Evolutionary conservation across 139 green algal species (phyloP), one percentile per base, ranked within the genome.

Genomic region (Coelastrella sp.): DNA sequence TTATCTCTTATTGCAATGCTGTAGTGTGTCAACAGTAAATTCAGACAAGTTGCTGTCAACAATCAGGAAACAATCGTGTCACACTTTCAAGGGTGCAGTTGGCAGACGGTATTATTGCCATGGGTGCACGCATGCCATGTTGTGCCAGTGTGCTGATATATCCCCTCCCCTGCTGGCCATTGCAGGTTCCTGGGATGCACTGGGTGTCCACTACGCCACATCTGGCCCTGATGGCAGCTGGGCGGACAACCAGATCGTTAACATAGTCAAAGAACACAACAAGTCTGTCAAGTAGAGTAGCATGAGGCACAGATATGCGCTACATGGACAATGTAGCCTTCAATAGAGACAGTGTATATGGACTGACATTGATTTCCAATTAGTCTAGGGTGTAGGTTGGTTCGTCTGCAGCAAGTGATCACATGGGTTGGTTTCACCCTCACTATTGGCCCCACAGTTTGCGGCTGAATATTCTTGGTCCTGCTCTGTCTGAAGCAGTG

Each of bases 191-290:
- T 91, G 87, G 87, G 87, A 91, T 64, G 87, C 87, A 11, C 19
- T 86, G 20, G 87, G 87, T 56, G 87, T 91, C 61, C 87, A 91
- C 54, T 91, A 58, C 7, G 76, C 78, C 5, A 83, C 76, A 17
- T 13, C 54, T 16, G 78, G 79, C 56, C 4, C 4, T 4, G 77
- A 23, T 57, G 76, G 86, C 47, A 90, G 76, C 86, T 91, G 87
- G 87, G 65, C 65, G 3, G 87, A 91, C 64, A 23, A 19, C 4
- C 23, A 86, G 65, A 91, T 91, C 5, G 87, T 78, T 10, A 32
- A 91, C 56, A 61, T 91, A 54, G 87, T 91, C 77, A 91, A 91
- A 19, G 47, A 56, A 6, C 87, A 91, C 66, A 91, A 91, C 78
- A 90, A 84, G 59, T 64, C 56, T 5, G 73, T 90, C 11, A 76